Percentiles rank a stretch among this genome's conserved stretches.
Conservation (phyloP, 805 yeast genomes). For the Starmerella vaccinii region DNA sequence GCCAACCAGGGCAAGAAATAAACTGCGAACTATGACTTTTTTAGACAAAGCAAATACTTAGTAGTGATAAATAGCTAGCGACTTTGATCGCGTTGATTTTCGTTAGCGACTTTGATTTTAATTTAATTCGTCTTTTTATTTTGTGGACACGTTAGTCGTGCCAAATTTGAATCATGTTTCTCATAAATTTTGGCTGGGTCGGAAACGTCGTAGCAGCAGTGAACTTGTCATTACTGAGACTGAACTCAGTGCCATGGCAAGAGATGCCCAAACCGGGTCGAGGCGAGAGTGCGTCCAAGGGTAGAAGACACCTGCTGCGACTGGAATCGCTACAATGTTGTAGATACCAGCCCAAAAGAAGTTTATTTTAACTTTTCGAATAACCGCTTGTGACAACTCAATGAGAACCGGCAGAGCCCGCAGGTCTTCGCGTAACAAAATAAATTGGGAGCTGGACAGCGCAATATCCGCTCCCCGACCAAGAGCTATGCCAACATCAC, state of each 20-base stretch:
- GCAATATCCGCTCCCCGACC: constrained; percentile 72
- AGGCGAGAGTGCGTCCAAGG: constrained; percentile 62
- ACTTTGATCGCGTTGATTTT: not conserved
- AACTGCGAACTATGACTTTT: not conserved
- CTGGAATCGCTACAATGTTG: constrained; percentile 75
- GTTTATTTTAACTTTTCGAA: constrained; percentile 64
- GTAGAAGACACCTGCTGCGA: constrained; percentile 84
- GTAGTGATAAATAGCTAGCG: too few species aligned
- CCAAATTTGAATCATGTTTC: too few species aligned
- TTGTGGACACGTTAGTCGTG: too few species aligned
- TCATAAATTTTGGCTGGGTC: constrained; percentile 16
- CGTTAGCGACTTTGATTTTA: not conserved
- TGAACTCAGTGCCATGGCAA: constrained; percentile 88
- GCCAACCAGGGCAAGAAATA: constrained; percentile 71
- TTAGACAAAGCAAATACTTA: too few species aligned
- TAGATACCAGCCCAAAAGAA: constrained; percentile 81
- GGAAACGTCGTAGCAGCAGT: constrained; percentile 49
- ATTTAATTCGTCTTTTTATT: too few species aligned
- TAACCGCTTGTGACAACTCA: constrained; percentile 60
- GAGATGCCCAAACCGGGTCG: constrained; percentile 82
- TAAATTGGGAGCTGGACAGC: constrained; percentile 62
- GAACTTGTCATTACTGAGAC: constrained; percentile 81
- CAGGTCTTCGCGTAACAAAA: constrained; percentile 44
- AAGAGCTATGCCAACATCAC: constrained; percentile 69
- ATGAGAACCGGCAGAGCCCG: constrained; percentile 46